These are phyloP conservation scores for Penicillium sp. DNA, from an alignment of 2,329 filamentous ascomycete species.

Conservation along the genomic window DNA sequence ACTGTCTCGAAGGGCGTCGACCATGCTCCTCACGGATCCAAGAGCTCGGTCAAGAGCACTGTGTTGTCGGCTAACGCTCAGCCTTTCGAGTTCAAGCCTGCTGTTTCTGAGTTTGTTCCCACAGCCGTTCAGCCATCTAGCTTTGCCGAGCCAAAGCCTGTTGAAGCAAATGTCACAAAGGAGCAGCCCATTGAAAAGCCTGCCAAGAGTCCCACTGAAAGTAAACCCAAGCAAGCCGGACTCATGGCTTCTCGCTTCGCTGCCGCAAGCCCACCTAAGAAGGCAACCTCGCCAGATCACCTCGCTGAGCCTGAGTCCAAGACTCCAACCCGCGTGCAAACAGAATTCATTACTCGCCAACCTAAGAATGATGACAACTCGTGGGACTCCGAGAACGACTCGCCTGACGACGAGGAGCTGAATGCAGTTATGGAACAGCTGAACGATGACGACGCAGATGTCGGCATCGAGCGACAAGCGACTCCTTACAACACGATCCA, in stretches of 20 bases:
- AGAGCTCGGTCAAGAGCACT: conserved; percentile 35
- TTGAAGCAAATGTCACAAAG: conserved; percentile 11
- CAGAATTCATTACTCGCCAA: not conserved
- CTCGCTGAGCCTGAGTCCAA: conserved; percentile 4
- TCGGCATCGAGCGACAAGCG: conserved; percentile 59
- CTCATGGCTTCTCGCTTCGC: conserved; percentile 33
- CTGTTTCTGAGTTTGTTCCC: conserved; percentile 25
- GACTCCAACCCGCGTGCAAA: not conserved
- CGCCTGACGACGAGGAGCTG: conserved; percentile 58
- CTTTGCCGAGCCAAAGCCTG: conserved; percentile 9
- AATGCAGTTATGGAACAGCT: conserved; percentile 87
- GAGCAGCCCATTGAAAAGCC: conserved; percentile 9
- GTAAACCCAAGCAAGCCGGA: conserved; percentile 14
- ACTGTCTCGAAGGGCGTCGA: conserved; percentile 5
- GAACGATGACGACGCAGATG: conserved; percentile 61
- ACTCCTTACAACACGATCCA: conserved; percentile 24
- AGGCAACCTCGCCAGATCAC: conserved; percentile 6
- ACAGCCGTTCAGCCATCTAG: conserved; percentile 10
- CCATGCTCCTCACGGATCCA: conserved; percentile 17
- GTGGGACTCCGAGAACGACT: conserved; percentile 25
- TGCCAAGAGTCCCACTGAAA: conserved; percentile 4
- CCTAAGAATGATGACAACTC: conserved; percentile 6
- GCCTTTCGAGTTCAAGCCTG: conserved; percentile 52
- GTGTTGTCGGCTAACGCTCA: conserved; percentile 63
- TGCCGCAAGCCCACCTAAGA: conserved; percentile 22